Percentiles rank a stretch among this genome's conserved stretches.
Conservation (phyloP, 2,329 filamentous ascomycete genomes). For the Neurospora sp. region DNA sequence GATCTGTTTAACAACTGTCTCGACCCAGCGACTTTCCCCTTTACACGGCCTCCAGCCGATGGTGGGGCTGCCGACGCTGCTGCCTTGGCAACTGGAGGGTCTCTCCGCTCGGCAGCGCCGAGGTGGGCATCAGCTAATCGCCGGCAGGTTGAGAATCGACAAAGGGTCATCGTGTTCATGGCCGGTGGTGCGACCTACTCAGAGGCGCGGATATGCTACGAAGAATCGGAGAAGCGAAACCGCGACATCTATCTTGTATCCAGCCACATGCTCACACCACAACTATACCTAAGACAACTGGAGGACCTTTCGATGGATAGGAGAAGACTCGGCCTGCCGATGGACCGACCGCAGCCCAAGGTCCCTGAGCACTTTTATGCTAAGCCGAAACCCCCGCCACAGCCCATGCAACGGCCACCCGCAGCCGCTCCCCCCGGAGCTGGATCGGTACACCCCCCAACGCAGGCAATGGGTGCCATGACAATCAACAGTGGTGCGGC, state of each 20-base stretch:
- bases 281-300: constrained; percentile 73
- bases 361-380: constrained; percentile 84
- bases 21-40: constrained; percentile 60
- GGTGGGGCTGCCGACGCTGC: constrained; percentile 43
- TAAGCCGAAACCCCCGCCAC: constrained; percentile 48
- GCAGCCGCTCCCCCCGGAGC: constrained; percentile 18
- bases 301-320: constrained; percentile 69
- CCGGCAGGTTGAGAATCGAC: constrained; percentile 67
- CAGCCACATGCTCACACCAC: constrained; percentile 85
- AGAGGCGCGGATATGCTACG: constrained; percentile 82
- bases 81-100: constrained; percentile 52
- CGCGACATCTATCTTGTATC: constrained; percentile 83
- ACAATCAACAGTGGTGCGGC: constrained; percentile 29
- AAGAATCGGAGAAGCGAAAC: constrained; percentile 60
- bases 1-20: constrained; percentile 57
- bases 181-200: constrained; percentile 92
- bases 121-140: constrained; percentile 86
- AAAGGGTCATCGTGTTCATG: constrained; percentile 88
- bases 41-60: constrained; percentile 60
- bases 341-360: constrained; percentile 68
- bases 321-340: constrained; percentile 67
- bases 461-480: constrained; percentile 46
- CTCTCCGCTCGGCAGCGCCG: constrained; percentile 81
- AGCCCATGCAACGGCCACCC: constrained; percentile 26
- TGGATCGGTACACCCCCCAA: constrained; percentile 34